Percentiles rank a stretch among this genome's conserved stretches.
Conservation (phyloP, 345 rosid genomes). For the Eucalyptus cloeziana region DNA sequence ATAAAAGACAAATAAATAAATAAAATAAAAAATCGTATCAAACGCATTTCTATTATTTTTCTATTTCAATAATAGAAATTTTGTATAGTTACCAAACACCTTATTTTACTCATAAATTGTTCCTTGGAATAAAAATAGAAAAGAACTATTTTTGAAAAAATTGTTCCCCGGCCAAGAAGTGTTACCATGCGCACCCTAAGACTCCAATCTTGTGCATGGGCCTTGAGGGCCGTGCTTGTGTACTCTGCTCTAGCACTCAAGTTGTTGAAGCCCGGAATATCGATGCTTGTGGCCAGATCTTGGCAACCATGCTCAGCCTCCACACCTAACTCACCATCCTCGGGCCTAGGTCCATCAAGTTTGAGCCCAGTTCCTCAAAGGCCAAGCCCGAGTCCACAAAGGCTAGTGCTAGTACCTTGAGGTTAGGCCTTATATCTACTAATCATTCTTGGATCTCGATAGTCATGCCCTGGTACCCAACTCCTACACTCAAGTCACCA, state of each 20-base stretch:
- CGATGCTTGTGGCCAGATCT: rapidly evolving
- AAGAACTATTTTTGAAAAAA: too few relatives aligned
- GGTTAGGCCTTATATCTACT: neutral
- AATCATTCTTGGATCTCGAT: neutral
- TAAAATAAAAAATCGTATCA: too few relatives aligned
- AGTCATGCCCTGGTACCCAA: neutral
- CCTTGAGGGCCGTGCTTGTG: rapidly evolving
- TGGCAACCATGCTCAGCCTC: neutral
- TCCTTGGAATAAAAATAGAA: too few relatives aligned
- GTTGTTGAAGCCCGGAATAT: rapidly evolving
- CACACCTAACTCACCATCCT: neutral
- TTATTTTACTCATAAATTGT: too few relatives aligned
- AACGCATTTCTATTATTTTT: too few relatives aligned
- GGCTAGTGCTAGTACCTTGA: neutral
- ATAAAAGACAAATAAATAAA: too few relatives aligned
- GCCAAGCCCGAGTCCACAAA: neutral
- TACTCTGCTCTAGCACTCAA: rapidly evolving
- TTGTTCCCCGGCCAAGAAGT: too few relatives aligned
- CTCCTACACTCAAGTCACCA: neutral
- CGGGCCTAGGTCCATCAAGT: neutral
- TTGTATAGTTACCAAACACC: too few relatives aligned
- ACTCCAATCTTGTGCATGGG: neutral
- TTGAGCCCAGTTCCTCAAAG: neutral
- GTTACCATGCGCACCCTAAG: neutral
- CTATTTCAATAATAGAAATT: too few relatives aligned